Conservation (phyloP, 441 rosid species). For the Jatropha podagrica region DNA sequence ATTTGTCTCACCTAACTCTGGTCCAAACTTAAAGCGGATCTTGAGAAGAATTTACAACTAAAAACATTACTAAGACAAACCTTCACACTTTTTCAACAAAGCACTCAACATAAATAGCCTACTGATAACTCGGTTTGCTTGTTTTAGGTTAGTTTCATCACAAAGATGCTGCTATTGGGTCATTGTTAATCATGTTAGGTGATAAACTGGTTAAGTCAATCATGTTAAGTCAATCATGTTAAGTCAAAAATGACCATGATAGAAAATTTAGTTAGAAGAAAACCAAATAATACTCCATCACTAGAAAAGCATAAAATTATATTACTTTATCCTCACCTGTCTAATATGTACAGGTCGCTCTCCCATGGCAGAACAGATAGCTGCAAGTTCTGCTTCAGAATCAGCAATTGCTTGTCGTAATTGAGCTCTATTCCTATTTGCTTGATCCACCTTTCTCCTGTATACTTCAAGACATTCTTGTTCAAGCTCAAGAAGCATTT, state of each 20-base stretch:
- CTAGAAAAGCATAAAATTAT: neutral
- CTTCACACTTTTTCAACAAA: neutral
- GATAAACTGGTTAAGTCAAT: neutral
- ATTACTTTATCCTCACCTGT: constrained; percentile 50
- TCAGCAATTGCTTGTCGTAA: constrained; percentile 81
- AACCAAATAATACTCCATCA: neutral
- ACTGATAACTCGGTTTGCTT: neutral
- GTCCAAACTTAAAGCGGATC: neutral
- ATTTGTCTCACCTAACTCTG: neutral
- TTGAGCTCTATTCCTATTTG: constrained; percentile 82
- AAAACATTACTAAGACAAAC: neutral
- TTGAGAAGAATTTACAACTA: neutral
- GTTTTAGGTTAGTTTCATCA: neutral
- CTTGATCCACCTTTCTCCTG: constrained; percentile 88
- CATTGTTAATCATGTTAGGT: neutral
- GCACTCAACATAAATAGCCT: neutral
- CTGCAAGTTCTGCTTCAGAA: constrained; percentile 85
- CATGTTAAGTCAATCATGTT: neutral
- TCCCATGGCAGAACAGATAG: constrained; percentile 81
- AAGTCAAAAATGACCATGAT: neutral
- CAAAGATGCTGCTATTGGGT: neutral
- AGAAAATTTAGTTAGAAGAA: neutral
- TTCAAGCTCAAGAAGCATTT: constrained; percentile 89
- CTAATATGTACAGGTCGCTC: constrained; percentile 85
- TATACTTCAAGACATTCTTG: constrained; percentile 93